Base-by-base conservation (phyloP, 495 filamentous ascomycete genomes). In the Sordaria brevicollis region DNA sequence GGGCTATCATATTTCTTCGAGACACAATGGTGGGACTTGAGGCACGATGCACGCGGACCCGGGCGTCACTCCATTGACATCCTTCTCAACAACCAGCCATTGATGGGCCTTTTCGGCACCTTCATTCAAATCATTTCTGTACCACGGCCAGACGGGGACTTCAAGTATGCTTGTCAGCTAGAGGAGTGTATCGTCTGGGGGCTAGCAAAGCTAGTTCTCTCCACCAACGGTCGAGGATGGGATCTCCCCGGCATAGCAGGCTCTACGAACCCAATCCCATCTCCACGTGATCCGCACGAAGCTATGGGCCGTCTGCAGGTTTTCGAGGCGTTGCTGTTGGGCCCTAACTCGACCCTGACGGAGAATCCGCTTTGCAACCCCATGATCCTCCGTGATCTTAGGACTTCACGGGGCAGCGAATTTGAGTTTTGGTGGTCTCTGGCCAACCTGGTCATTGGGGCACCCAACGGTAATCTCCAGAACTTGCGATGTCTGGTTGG, bases 1-100 rank as follows among this genome's bases (percentile, higher is more conserved):
- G 92, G 91, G 31, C 88, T 97, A 38, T 88, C 92, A 74, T 87
- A 86, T 68, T 89, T 96, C 70, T 86, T 97, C 68, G 93, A 97
- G 73, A 90, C 92, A n/a, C 84, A 84, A 35, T 97, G 93, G 93
- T 97, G 90, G 77, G 80, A 84, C 67, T 67, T 84, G 80, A 75
- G 85, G 79, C 75, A 87, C 80, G 38, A 75, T n/a, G n/a, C 65
- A 75, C 66, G 65, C 73, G 77, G 21, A 65, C 67, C 1, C 37
- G 35, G 36, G 38, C 76, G 3, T 29, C 70, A 70, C 15, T 41
- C 74, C n/a, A 36, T 67, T 10, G 31, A 77, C 7, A 75, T 85
- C 35, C 79, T 94, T 6, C 78, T 87, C 79, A 84, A 82, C 33
- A 88, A 90, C 71, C 77, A 79, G 35, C 81, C 84, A 35, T 80